Evolutionary conservation across 2,329 filamentous ascomycete genomes (phyloP).

Genomic region (Fusarium buxicola): DNA sequence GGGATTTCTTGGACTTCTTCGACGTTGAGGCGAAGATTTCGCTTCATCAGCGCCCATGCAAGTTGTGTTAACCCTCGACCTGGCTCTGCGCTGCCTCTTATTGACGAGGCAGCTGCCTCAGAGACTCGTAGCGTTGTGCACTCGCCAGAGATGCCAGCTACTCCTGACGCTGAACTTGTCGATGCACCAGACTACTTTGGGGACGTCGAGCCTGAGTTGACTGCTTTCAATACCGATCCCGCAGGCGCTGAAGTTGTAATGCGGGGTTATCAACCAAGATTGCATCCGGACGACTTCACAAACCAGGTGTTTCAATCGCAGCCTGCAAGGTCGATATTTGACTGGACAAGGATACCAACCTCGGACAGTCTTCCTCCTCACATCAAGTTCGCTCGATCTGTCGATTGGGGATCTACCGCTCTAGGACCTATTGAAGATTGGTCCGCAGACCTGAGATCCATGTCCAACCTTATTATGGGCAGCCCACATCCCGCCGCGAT

Average conservation of each 20-base stretch:
- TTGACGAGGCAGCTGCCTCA: slow-evolving; percentile 48
- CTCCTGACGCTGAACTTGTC: slow-evolving; percentile 48
- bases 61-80: slow-evolving; percentile 51
- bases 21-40: slow-evolving; percentile 74
- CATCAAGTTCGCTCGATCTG: slow-evolving; percentile 76
- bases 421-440: slow-evolving; percentile 82
- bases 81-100: slow-evolving; percentile 54
- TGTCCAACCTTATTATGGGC: slow-evolving; percentile 86
- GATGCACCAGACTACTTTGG: slow-evolving; percentile 59
- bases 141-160: slow-evolving; percentile 53
- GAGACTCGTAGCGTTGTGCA: slow-evolving; percentile 52
- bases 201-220: slow-evolving; percentile 39
- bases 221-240: slow-evolving; percentile 17
- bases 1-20: slow-evolving; percentile 77
- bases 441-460: slow-evolving; percentile 76
- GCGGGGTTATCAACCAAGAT: slow-evolving; percentile 42
- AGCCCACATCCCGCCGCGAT: slow-evolving; percentile 79
- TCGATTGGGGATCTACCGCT: slow-evolving; percentile 79
- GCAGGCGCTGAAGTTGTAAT: slow-evolving; percentile 40
- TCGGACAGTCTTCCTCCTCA: slow-evolving; percentile 74
- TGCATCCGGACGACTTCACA: slow-evolving; percentile 57
- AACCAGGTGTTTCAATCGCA: slow-evolving; percentile 55
- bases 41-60: slow-evolving; percentile 72
- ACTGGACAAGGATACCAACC: slow-evolving; percentile 81
- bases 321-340: slow-evolving; percentile 69